Conservation (phyloP, 768 basidiomycete genomes). For the Baorangia bicolor region DNA sequence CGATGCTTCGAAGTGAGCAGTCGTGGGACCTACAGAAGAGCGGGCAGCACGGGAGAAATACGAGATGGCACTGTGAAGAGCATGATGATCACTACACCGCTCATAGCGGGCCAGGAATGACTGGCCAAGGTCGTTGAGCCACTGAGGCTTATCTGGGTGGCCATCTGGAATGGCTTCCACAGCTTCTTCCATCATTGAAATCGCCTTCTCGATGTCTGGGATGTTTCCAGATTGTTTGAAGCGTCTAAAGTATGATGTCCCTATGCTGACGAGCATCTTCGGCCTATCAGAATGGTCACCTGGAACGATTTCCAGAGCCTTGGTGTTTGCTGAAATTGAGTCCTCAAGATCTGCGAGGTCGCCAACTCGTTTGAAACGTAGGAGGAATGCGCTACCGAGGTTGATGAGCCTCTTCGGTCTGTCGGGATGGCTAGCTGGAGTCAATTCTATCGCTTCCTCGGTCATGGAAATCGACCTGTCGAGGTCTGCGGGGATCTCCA, state of each 20-base stretch:
- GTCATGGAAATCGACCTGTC: no score
- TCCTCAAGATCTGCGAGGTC: neutral
- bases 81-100: neutral
- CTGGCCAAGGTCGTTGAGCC: constrained; percentile 4
- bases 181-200: neutral
- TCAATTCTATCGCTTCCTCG: neutral
- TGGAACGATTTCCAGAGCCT: neutral
- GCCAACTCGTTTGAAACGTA: neutral
- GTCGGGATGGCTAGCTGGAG: neutral
- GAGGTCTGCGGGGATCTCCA: no score
- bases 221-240: neutral
- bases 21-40: neutral
- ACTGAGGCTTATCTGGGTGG: neutral
- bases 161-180: constrained; percentile 6
- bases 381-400: neutral
- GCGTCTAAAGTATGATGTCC: neutral
- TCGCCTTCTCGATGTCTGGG: neutral
- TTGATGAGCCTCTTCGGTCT: neutral
- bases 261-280: neutral
- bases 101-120: neutral
- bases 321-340: neutral
- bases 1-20: neutral
- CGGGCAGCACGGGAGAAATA: neutral
- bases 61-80: neutral
- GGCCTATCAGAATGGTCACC: neutral